Evolutionary conservation across 768 basidiomycete species (phyloP).

Genomic region (Lanmaoa rubissima): DNA sequence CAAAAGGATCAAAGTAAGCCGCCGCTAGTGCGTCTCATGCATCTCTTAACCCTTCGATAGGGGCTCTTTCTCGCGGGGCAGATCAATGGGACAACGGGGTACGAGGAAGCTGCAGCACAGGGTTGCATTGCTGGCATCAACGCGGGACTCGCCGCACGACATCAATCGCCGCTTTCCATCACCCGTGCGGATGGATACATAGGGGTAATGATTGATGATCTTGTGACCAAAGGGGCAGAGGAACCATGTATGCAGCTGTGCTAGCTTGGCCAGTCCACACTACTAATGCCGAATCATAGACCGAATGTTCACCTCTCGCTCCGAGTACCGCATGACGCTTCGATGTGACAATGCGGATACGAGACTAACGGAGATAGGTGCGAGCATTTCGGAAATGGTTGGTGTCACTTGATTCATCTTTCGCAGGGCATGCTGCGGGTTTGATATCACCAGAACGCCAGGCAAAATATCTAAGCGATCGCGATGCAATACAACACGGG

Average conservation of each 20-base stretch:
- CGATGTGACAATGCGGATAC: slow-evolving; percentile 88
- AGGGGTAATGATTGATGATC: slow-evolving; percentile 91
- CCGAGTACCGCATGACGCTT: slow-evolving; percentile 86
- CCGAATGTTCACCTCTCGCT: slow-evolving; percentile 91
- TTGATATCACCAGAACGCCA: slow-evolving; percentile 45
- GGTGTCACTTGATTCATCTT: background rate
- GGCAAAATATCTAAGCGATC: slow-evolving; percentile 34
- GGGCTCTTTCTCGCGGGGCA: slow-evolving; percentile 89
- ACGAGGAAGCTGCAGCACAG: slow-evolving; percentile 92
- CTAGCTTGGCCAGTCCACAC: background rate
- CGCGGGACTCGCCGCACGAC: slow-evolving; percentile 68
- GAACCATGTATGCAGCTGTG: slow-evolving; percentile 67
- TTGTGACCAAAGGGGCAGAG: slow-evolving; percentile 84
- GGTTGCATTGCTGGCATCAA: slow-evolving; percentile 88
- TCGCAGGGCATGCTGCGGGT: slow-evolving; percentile 40
- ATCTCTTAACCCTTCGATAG: slow-evolving; percentile 28
- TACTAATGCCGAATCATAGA: slow-evolving; percentile 43
- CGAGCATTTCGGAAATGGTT: slow-evolving; percentile 3
- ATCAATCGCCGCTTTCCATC: slow-evolving; percentile 56
- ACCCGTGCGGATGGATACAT: slow-evolving; percentile 84
- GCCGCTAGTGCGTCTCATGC: background rate
- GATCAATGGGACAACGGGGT: slow-evolving; percentile 92
- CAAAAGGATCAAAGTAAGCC: slow-evolving; percentile 65
- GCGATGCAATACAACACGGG: slow-evolving; percentile 34
- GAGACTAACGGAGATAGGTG: slow-evolving; percentile 76